A percentile compares a stretch with the other conserved stretches of the same genome.
phyloP scores from a whole-genome alignment of 345 rosid genomes.

The Salix viminalis region DNA sequence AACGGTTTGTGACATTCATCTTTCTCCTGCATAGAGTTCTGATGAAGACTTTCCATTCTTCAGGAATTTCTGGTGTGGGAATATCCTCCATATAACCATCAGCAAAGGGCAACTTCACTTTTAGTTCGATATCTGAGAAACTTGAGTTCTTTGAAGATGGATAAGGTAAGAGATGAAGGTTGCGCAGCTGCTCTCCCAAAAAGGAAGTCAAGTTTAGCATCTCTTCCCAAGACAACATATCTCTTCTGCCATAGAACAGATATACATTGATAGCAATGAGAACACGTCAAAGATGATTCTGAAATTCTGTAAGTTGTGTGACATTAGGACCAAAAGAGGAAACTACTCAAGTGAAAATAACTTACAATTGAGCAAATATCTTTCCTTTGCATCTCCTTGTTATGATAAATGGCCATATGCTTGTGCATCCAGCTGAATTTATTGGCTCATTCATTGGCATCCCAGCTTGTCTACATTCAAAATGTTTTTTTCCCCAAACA shows the following conservation, averaged over 20 bases:
- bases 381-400: slow-evolving; percentile 88
- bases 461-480: slow-evolving; percentile 52
- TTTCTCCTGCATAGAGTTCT: slow-evolving; percentile 47
- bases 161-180: slow-evolving; percentile 71
- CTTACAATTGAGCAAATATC: slow-evolving; percentile 84
- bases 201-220: slow-evolving; percentile 60
- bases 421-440: slow-evolving; percentile 35
- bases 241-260: slow-evolving; percentile 59
- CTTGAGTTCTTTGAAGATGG: slow-evolving; percentile 45
- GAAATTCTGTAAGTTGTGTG: slow-evolving; percentile 2
- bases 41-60: slow-evolving; percentile 64
- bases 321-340: slow-evolving; percentile 3
- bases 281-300: slow-evolving; percentile 9
- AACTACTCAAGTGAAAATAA: slow-evolving; percentile 6
- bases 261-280: neutral
- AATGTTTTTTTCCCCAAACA: slow-evolving; percentile 68
- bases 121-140: slow-evolving; percentile 30
- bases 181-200: slow-evolving; percentile 71
- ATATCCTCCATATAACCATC: slow-evolving; percentile 26
- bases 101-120: slow-evolving; percentile 14
- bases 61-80: slow-evolving; percentile 39
- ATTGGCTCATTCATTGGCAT: slow-evolving; percentile 30
- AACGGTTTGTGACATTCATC: slow-evolving; percentile 45
- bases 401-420: slow-evolving; percentile 79
- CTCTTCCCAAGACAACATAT: slow-evolving; percentile 53